Conservation (phyloP, 1,284 basidiomycete genomes). For the Microbotryum saponariae region DNA sequence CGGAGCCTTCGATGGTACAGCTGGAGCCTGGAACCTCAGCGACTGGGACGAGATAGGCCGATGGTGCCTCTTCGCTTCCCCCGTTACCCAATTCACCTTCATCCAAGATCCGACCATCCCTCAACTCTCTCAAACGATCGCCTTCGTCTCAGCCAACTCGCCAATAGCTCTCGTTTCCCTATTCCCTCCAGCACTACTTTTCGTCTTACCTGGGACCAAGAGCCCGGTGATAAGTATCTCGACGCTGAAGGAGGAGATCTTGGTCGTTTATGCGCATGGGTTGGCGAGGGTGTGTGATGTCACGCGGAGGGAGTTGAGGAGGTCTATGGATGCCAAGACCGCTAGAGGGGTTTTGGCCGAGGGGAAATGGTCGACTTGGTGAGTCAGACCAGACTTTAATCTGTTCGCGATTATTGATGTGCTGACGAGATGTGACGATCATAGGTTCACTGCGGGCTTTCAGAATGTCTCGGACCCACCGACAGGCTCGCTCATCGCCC, state of each 20-base stretch:
- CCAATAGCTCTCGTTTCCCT: constrained; percentile 19
- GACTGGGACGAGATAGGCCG: constrained; percentile 56
- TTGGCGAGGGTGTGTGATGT: constrained; percentile 82
- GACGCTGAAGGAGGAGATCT: constrained; percentile 60
- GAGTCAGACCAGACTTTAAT: constrained; percentile 32
- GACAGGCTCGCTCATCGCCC: constrained; percentile 1
- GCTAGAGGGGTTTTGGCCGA: constrained; percentile 63
- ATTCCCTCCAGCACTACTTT: constrained; percentile 36
- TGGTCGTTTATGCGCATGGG: constrained; percentile 68
- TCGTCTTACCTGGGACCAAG: constrained; percentile 67
- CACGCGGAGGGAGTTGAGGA: constrained; percentile 72
- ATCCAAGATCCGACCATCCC: constrained; percentile 40
- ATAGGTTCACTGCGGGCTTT: background rate
- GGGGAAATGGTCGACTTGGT: constrained; percentile 66
- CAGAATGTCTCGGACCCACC: background rate
- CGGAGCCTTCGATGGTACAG: constrained; percentile 64
- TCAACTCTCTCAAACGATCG: constrained; percentile 5
- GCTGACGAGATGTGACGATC: too few species aligned
- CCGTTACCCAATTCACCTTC: constrained; percentile 54
- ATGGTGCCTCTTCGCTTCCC: constrained; percentile 62
- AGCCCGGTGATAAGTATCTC: constrained; percentile 60
- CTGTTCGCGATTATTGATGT: too few species aligned
- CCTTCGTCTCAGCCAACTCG: constrained; percentile 27
- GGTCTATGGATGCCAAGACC: constrained; percentile 69
- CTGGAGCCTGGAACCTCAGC: constrained; percentile 62